phyloP scores from a whole-genome alignment of 1,284 basidiomycete genomes.

The Boletus smithii region DNA sequence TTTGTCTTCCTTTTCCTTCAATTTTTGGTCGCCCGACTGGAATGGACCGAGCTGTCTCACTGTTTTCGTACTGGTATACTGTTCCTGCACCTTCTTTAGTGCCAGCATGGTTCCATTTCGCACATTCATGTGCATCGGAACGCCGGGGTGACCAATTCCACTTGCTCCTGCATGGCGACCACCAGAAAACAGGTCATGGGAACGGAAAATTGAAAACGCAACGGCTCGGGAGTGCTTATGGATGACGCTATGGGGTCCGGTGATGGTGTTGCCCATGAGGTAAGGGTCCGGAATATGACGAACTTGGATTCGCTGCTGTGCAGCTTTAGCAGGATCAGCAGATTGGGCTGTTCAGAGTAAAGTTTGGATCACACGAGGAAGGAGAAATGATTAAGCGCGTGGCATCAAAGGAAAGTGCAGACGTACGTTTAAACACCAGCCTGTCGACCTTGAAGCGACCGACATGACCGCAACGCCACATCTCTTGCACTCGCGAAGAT shows the following conservation, averaged over 20 bases:
- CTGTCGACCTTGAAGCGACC: conserved; percentile 64
- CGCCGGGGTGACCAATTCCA: conserved; percentile 5
- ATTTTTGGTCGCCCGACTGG: conserved; percentile 50
- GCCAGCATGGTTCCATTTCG: conserved; percentile 60
- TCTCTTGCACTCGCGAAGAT: conserved; percentile 53
- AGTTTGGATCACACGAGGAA: not conserved
- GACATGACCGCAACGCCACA: conserved; percentile 64
- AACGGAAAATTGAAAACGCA: conserved; percentile 72
- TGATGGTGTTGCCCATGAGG: conserved; percentile 37
- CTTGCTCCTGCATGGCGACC: conserved; percentile 14
- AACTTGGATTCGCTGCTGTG: conserved; percentile 65
- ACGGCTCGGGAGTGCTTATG: conserved; percentile 75
- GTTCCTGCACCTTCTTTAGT: conserved; percentile 66
- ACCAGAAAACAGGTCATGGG: conserved; percentile 43
- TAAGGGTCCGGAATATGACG: conserved; percentile 51
- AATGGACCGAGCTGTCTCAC: conserved; percentile 61
- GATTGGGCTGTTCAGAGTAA: conserved; percentile 29
- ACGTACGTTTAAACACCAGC: conserved; percentile 47
- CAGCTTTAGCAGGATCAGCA: conserved; percentile 52
- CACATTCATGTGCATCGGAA: conserved; percentile 38
- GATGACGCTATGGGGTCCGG: conserved; percentile 63
- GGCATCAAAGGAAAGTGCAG: not conserved
- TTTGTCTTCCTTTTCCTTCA: conserved; percentile 4
- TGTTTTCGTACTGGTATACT: conserved; percentile 74
- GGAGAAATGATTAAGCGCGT: not conserved